A percentile compares a stretch with the other conserved stretches of the same genome.
These are phyloP conservation scores for Neospora caninum DNA, from an alignment of 169 alveolate species.

Conservation along the genomic window DNA sequence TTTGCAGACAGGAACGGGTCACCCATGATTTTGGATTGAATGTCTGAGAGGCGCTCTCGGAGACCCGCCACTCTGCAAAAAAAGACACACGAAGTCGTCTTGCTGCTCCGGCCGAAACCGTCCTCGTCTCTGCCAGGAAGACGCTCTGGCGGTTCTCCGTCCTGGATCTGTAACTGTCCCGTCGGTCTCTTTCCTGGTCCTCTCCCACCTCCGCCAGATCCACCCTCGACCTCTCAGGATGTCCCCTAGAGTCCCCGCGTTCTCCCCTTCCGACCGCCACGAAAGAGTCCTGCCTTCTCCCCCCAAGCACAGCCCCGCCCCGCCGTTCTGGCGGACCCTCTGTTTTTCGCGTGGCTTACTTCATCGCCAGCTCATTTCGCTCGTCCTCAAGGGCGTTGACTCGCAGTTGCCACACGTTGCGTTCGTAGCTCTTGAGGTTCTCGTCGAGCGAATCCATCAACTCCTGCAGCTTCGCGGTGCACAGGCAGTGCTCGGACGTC, in stretches of 20 bases:
- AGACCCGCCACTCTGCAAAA: constrained; percentile 45
- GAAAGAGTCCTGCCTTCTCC: background rate
- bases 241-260: no score
- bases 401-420: constrained; percentile 65
- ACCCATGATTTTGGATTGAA: constrained; percentile 53
- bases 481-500: constrained; percentile 52
- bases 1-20: constrained; percentile 63
- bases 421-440: constrained; percentile 57
- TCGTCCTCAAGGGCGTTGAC: constrained; percentile 68
- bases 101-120: no score
- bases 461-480: constrained; percentile 67
- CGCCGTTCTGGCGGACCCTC: background rate
- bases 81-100: background rate
- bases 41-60: constrained; percentile 66
- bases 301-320: background rate
- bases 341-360: constrained; percentile 42
- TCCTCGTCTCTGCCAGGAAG: no score
- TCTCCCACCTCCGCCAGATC: no score
- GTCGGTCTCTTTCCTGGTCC: no score
- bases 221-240: no score
- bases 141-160: no score
- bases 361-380: constrained; percentile 50
- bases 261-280: background rate
- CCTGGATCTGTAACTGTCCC: no score
- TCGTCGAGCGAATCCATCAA: constrained; percentile 60